Conservation (phyloP, 345 rosid species). For the Gossypium longicalyx region DNA sequence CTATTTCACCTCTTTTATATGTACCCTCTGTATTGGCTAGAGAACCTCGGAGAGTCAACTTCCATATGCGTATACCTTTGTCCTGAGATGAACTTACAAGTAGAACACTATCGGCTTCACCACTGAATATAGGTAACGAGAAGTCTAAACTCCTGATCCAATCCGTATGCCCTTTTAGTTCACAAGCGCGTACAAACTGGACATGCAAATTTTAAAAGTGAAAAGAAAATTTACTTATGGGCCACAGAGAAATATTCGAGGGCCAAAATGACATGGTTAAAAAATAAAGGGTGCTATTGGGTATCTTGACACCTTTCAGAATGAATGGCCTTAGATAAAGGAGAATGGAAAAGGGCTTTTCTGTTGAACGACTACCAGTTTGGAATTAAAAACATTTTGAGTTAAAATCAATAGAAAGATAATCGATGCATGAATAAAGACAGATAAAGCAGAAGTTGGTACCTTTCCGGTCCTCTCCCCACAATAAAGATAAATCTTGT, state of each 20-base stretch:
- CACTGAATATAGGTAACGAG: slow-evolving; percentile 57
- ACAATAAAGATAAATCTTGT: slow-evolving; percentile 65
- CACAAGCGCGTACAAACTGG: slow-evolving; percentile 76
- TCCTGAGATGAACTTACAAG: slow-evolving; percentile 97
- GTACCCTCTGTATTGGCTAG: slow-evolving; percentile 28
- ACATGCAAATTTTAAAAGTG: slow-evolving; percentile 17
- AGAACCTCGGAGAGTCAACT: slow-evolving; percentile 42
- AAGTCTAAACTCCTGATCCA: slow-evolving; percentile 96
- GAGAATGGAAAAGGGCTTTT: neutral
- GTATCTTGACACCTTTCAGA: slow-evolving; percentile 1
- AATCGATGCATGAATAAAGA: neutral
- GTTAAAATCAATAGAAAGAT: neutral
- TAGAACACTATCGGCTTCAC: slow-evolving; percentile 43
- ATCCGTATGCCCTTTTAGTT: slow-evolving; percentile 90
- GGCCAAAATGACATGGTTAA: neutral
- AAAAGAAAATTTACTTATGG: slow-evolving; percentile 1
- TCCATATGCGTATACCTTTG: slow-evolving; percentile 91
- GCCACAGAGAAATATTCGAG: neutral
- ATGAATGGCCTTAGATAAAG: neutral
- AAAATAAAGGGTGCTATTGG: neutral
- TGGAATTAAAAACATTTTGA: neutral
- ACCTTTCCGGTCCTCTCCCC: slow-evolving; percentile 79
- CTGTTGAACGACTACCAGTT: neutral
- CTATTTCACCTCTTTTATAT: slow-evolving; percentile 43
- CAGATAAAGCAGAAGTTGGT: slow-evolving; percentile 2